phyloP scores from a whole-genome alignment of 2,329 filamentous ascomycete species.

The Sarocladium kiliense region DNA sequence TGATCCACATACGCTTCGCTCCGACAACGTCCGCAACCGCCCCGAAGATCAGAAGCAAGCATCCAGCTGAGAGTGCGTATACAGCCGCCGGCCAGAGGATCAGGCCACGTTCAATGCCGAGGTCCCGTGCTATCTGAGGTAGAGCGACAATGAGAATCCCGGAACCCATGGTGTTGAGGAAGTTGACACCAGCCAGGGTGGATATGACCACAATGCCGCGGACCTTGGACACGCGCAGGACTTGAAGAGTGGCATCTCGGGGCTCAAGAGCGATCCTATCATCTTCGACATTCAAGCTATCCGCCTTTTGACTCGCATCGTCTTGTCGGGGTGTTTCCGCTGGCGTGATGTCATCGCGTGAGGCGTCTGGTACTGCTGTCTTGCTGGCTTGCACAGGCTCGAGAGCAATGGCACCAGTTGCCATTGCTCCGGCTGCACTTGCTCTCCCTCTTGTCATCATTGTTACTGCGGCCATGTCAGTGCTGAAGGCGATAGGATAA shows the following conservation, averaged over 20 bases:
- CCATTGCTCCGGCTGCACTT: background rate
- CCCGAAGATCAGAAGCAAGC: slow-evolving; percentile 25
- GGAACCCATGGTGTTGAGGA: slow-evolving; percentile 30
- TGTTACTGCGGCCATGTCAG: background rate
- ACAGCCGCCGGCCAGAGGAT: slow-evolving; percentile 27
- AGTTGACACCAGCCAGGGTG: slow-evolving; percentile 27
- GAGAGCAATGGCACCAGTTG: background rate
- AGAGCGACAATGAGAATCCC: slow-evolving; percentile 30
- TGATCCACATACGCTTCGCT: slow-evolving; percentile 21
- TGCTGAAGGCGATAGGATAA: too few species aligned
- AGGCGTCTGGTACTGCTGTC: background rate
- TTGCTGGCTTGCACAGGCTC: background rate
- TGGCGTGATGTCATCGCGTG: background rate
- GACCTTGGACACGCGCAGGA: slow-evolving; percentile 17
- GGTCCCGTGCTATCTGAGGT: slow-evolving; percentile 31
- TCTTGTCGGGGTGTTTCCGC: background rate
- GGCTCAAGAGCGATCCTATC: background rate
- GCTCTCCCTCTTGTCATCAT: background rate
- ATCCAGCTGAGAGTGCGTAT: slow-evolving; percentile 21
- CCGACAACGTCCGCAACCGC: slow-evolving; percentile 26
- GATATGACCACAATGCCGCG: slow-evolving; percentile 23
- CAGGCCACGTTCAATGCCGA: slow-evolving; percentile 23
- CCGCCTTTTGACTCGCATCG: background rate
- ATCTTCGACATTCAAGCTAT: background rate
- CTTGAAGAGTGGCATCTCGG: background rate